These are phyloP conservation scores for Saccharum hybrid DNA, from an alignment of 202 grass and related monocot species.

Conservation along the genomic window DNA sequence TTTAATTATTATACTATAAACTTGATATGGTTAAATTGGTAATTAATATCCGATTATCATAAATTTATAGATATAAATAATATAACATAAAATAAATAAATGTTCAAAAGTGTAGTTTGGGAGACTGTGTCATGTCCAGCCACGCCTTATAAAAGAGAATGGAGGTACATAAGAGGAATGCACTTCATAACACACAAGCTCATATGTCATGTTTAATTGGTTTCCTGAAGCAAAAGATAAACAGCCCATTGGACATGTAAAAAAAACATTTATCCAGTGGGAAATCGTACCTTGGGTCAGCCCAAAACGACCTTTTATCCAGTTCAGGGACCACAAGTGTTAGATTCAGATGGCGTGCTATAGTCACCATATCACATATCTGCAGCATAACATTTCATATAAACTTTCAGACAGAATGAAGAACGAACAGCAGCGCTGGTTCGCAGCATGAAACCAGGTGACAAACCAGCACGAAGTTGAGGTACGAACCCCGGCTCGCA, in stretches of 20 bases:
- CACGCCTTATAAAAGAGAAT: no score
- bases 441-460: not conserved
- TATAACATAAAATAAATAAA: no score
- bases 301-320: constrained; percentile 97
- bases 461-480: not conserved
- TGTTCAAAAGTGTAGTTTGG: no score
- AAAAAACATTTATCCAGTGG: not conserved
- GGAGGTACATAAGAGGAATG: not conserved
- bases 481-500: constrained; percentile 75
- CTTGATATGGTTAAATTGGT: no score
- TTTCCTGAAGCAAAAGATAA: not conserved
- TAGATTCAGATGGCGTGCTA: constrained; percentile 84
- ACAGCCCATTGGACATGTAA: not conserved
- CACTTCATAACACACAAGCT: not conserved
- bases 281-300: constrained; percentile 78
- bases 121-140: no score
- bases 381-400: constrained; percentile 45
- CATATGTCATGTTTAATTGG: not conserved
- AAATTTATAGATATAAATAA: no score
- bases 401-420: not conserved
- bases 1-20: no score
- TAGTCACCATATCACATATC: constrained; percentile 98
- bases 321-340: constrained; percentile 90
- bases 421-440: not conserved
- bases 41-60: no score